phyloP scores from a whole-genome alignment of 257 asterid species.

The Misopates orontium region DNA sequence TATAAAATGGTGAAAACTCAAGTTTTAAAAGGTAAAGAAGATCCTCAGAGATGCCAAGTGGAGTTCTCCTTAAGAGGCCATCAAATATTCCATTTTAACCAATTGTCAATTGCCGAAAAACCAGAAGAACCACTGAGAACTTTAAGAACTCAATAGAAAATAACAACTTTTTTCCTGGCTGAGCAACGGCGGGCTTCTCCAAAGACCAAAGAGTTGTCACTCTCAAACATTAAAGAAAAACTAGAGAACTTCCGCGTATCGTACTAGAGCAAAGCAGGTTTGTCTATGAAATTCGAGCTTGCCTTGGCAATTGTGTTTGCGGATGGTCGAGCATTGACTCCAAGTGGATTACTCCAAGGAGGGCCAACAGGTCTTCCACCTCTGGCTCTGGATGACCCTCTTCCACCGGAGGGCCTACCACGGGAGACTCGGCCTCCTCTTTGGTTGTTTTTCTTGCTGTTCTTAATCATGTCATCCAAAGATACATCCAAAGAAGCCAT shows the following conservation, averaged over 20 bases:
- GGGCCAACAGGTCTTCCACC: conserved; percentile 75
- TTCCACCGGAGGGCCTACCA: conserved; percentile 64
- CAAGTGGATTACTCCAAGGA: conserved; percentile 71
- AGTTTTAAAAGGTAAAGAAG: conserved; percentile 41
- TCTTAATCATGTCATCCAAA: conserved; percentile 85
- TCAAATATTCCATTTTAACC: conserved; percentile 45
- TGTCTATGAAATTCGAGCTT: conserved; percentile 70
- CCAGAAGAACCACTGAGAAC: conserved; percentile 38
- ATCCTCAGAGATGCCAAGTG: conserved; percentile 29
- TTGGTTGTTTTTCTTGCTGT: conserved; percentile 52
- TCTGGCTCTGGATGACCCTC: conserved; percentile 63
- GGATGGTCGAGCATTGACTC: conserved; percentile 68
- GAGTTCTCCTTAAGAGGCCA: conserved; percentile 26
- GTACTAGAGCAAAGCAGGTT: conserved; percentile 50
- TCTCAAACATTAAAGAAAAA: conserved; percentile 43
- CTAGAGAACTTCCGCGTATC: conserved; percentile 45
- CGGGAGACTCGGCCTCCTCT: conserved; percentile 53
- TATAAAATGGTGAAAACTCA: conserved; percentile 44
- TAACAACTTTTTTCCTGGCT: conserved; percentile 36
- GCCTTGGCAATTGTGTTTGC: conserved; percentile 87
- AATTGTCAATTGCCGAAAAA: conserved; percentile 41
- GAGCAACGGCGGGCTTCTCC: conserved; percentile 45
- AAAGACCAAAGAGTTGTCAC: conserved; percentile 38
- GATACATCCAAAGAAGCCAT: conserved; percentile 90
- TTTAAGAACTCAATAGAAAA: conserved; percentile 37